Percentiles rank a stretch among this genome's conserved stretches.
Conservation (phyloP, 2,329 filamentous ascomycete species). For the Epichloe gansuensis region DNA sequence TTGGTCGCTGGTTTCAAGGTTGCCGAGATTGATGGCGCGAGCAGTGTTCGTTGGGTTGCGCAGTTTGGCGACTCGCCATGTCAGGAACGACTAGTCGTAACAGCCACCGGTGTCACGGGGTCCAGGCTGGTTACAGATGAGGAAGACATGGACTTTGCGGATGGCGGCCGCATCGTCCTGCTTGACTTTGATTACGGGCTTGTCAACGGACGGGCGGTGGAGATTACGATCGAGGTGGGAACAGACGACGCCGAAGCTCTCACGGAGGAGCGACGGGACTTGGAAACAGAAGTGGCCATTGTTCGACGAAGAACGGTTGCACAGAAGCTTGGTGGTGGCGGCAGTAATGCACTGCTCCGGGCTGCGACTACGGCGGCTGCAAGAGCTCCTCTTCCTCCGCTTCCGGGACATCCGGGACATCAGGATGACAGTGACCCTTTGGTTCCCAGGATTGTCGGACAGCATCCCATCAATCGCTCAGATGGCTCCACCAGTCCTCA, state of each 20-base stretch:
- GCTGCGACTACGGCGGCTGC: conserved; percentile 32
- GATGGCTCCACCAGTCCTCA: conserved; percentile 13
- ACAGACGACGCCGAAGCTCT: conserved; percentile 56
- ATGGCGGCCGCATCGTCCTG: conserved; percentile 61
- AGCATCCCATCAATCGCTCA: conserved; percentile 10
- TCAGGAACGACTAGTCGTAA: conserved; percentile 52
- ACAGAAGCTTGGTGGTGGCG: conserved; percentile 37
- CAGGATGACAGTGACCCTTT: conserved; percentile 40
- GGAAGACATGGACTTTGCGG: conserved; percentile 63
- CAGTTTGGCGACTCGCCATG: conserved; percentile 34
- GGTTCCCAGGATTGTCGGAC: conserved; percentile 35
- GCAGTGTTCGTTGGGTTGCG: conserved; percentile 60
- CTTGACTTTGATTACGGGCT: conserved; percentile 60
- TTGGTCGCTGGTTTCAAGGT: conserved; percentile 58
- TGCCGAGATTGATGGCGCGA: conserved; percentile 52
- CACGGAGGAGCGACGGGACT: conserved; percentile 60
- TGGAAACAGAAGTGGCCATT: conserved; percentile 69
- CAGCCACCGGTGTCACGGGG: conserved; percentile 56
- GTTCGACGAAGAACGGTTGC: conserved; percentile 63
- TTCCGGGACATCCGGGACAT: conserved; percentile 4
- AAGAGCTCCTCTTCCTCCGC: conserved; percentile 16
- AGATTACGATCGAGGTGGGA: conserved; percentile 63
- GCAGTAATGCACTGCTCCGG: conserved; percentile 34
- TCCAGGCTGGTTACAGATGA: conserved; percentile 49
- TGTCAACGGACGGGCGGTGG: conserved; percentile 40